Evolutionary conservation across 2,329 filamentous ascomycete genomes (phyloP), one percentile per base, ranked within the genome.

Genomic region (Monosporascus cannonballus): DNA sequence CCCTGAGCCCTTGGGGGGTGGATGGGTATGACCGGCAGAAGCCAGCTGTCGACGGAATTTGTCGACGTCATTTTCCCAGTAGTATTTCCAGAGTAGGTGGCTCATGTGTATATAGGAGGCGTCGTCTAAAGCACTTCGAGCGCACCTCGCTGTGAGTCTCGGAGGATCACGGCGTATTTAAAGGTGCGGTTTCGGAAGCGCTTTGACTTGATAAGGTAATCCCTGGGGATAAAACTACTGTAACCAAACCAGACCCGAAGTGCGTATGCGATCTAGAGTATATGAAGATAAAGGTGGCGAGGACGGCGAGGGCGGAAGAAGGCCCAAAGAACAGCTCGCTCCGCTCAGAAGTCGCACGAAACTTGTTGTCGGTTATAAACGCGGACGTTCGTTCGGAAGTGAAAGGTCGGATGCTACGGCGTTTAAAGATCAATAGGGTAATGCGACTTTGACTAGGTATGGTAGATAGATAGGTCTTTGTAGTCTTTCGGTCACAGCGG

Each of bases 41-140:
- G 86, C 86, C 81, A 99, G 81, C 69, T 95, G 83, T 77, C 87
- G 87, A 76, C 89, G 87, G 81, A 99, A 97, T 69, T 78, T 85
- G 71, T 96, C 92, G 84, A 96, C 88, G 84, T 99, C 91, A 81
- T 96, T 89, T 84, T 96, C 88, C 79, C 95, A 87, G 72, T 93
- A 97, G 71, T 84, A 90, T 81, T 91, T 92, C 93, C 93, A 96
- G 72, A 99, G 85, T 83, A 88, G 83, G 78, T 91, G 87, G 86
- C 90, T 97, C 93, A 97, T 94, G 84, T 84, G 84, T 75, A 69
- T 71, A 15, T 63, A 61, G 65, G 57, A 60, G 65, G 56, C 61
- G 62, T 69, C 66, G 71, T 71, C 71, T 68, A 69, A 68, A 71
- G 61, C 76, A 73, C 76, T 82, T 79, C 74, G 75, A 78, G 75